phyloP scores from a whole-genome alignment of 306 rosid genomes.

The Acmispon strigosus region DNA sequence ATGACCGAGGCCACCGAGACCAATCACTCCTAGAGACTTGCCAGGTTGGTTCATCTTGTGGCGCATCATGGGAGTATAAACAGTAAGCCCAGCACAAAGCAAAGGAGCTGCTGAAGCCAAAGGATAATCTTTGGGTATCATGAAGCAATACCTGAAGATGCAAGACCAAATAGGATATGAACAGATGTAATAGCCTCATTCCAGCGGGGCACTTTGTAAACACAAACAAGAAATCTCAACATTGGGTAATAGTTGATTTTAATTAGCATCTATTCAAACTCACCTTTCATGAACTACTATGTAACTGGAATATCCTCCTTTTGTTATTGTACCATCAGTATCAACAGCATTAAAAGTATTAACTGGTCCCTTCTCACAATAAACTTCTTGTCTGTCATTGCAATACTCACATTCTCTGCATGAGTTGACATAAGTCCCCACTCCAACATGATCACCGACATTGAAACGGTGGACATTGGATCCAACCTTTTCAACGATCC shows the following conservation, averaged over 20 bases:
- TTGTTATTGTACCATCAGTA: constrained; percentile 65
- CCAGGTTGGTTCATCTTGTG: constrained; percentile 91
- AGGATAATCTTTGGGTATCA: constrained; percentile 71
- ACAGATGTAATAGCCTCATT: background rate
- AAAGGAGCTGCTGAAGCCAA: constrained; percentile 87
- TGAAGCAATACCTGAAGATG: constrained; percentile 65
- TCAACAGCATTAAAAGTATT: constrained; percentile 56
- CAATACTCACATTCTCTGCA: constrained; percentile 79
- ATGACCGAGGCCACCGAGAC: constrained; percentile 95
- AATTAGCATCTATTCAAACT: background rate
- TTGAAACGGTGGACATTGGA: constrained; percentile 48
- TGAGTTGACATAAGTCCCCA: constrained; percentile 72
- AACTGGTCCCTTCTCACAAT: constrained; percentile 45
- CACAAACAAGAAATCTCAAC: too few species aligned
- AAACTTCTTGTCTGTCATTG: constrained; percentile 38
- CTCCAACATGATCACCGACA: constrained; percentile 80
- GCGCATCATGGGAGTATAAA: constrained; percentile 77
- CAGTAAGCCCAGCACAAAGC: constrained; percentile 92
- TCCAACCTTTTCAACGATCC: constrained; percentile 63
- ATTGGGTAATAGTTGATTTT: background rate
- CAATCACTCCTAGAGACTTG: constrained; percentile 81
- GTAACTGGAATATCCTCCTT: constrained; percentile 75
- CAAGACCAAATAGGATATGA: constrained; percentile 16
- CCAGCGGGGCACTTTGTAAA: too few species aligned
- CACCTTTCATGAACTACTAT: constrained; percentile 75